A percentile compares a stretch with the other conserved stretches of the same genome.
Conservation (phyloP, 441 rosid species). For the Pelargonium exstipulatum region DNA sequence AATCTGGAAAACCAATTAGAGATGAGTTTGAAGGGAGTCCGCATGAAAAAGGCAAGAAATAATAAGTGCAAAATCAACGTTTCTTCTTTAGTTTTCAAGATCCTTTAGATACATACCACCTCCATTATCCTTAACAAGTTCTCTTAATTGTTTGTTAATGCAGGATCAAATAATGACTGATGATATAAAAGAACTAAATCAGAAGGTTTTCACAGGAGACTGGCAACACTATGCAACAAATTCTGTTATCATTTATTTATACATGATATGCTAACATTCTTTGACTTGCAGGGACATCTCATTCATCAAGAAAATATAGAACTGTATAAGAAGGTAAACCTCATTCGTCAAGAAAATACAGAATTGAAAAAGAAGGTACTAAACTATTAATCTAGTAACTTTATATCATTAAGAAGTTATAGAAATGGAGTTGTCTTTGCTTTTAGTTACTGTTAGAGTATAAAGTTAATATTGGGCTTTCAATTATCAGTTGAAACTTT, state of each 20-base stretch:
- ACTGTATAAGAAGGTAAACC: slow-evolving; percentile 47
- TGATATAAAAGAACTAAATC: slow-evolving; percentile 61
- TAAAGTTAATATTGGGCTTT: not conserved
- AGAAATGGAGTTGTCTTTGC: not conserved
- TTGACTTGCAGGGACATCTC: slow-evolving; percentile 46
- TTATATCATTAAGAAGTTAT: not conserved
- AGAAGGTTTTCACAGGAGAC: slow-evolving; percentile 46
- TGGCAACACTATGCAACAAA: slow-evolving; percentile 5
- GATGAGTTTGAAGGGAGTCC: slow-evolving; percentile 57
- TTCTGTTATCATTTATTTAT: not conserved
- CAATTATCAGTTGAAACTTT: too few species aligned
- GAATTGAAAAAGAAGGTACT: slow-evolving; percentile 65
- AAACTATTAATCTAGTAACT: slow-evolving; percentile 6
- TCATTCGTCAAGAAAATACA: slow-evolving; percentile 49
- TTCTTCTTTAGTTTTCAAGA: slow-evolving; percentile 6
- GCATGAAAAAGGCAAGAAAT: slow-evolving; percentile 52
- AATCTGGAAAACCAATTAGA: slow-evolving; percentile 77
- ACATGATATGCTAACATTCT: slow-evolving; percentile 6
- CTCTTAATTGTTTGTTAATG: slow-evolving; percentile 4
- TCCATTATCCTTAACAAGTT: not conserved
- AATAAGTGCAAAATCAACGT: not conserved
- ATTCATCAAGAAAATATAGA: slow-evolving; percentile 58
- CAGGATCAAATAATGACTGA: slow-evolving; percentile 51
- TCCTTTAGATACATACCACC: not conserved
- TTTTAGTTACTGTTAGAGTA: not conserved